Base-by-base conservation (phyloP, 2,329 filamentous ascomycete genomes). In the Neopestalotiopsis rosae region DNA sequence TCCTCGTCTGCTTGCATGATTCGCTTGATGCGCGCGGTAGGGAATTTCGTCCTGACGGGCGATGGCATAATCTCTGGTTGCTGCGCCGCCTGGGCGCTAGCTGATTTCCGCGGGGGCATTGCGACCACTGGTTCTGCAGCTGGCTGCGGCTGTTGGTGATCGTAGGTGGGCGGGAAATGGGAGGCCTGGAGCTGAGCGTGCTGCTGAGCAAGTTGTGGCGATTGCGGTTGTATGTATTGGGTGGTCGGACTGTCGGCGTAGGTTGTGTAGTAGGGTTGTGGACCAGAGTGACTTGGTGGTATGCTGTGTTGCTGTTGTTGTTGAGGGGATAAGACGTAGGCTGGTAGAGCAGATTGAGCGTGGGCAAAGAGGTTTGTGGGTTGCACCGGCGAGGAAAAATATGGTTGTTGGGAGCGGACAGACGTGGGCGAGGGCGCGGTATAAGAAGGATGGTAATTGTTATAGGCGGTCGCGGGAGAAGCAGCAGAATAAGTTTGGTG, bases 1-100 rank as follows among this genome's bases (percentile, higher is more conserved):
- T 99, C 96, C 78, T 99, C 96, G 77, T 99, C 96, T 12, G 95
- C 95, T 82, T 99, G 96, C 96, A 99, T 98, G 76, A 99, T 98
- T 65, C 96, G 91, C 86, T 99, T 99, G 85, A 99, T 99, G 71
- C 96, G 89, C 14, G 96, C 96, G 40, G 97, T 97, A 1, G 96
- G 96, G 77, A 99, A 99, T 77, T 98, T 98, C 42, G 95, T 98
- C 81, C 90, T 93, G 75, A 99, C 94, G 58, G 94, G 87, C 81
- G 82, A 97, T 82, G 80, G 88, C 79, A 82, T 90, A 74, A 89
- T 81, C 58, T 80, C 78, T 38, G 81, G 78, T 67, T 81, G 77
- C 69, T 74, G 80, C 56, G 76, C 80, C 72, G 75, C 80, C 74
- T 69, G 80, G 71, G 80, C 77, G 68, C 79, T 76, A 30, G 61